phyloP scores from a whole-genome alignment of 768 basidiomycete genomes.

The Tubosaeta sp. region DNA sequence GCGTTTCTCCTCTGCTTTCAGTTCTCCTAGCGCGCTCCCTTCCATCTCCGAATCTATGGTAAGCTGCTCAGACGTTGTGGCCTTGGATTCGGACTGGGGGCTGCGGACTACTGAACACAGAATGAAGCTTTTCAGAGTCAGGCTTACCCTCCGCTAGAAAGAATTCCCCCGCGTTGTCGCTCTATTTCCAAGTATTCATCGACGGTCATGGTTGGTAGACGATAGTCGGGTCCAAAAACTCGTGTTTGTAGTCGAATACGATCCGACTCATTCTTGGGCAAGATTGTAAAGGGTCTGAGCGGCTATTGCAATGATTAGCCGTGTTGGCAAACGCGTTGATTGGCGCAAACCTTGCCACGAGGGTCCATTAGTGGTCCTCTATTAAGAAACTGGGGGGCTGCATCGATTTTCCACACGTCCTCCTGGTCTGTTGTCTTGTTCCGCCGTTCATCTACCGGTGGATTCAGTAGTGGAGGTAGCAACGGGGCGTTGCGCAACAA shows the following conservation, averaged over 20 bases:
- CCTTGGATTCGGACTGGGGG: slow-evolving; percentile 57
- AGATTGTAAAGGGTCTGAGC: slow-evolving; percentile 86
- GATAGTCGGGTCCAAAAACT: slow-evolving; percentile 81
- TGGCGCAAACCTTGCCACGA: slow-evolving; percentile 60
- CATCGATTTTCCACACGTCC: slow-evolving; percentile 73
- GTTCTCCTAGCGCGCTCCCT: slow-evolving; percentile 62
- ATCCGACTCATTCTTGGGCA: slow-evolving; percentile 66
- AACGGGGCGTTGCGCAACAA: slow-evolving; percentile 55
- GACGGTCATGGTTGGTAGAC: slow-evolving; percentile 91
- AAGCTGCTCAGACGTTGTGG: slow-evolving; percentile 71
- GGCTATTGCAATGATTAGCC: slow-evolving; percentile 46
- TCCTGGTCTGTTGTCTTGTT: slow-evolving; percentile 43
- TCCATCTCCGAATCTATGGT: slow-evolving; percentile 80
- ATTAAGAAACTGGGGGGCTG: slow-evolving; percentile 39
- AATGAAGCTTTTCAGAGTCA: not conserved
- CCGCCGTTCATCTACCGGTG: slow-evolving; percentile 35
- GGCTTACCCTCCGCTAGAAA: slow-evolving; percentile 81
- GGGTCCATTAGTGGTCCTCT: slow-evolving; percentile 69
- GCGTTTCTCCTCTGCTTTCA: slow-evolving; percentile 71
- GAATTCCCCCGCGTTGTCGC: slow-evolving; percentile 75
- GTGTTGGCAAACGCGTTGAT: not conserved
- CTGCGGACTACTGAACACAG: slow-evolving; percentile 35
- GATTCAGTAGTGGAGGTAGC: slow-evolving; percentile 30
- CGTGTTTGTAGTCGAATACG: slow-evolving; percentile 69
- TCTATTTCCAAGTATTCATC: slow-evolving; percentile 94